Base-by-base conservation (phyloP, 2,329 filamentous ascomycete genomes). In the Mycosphaerella sp. region DNA sequence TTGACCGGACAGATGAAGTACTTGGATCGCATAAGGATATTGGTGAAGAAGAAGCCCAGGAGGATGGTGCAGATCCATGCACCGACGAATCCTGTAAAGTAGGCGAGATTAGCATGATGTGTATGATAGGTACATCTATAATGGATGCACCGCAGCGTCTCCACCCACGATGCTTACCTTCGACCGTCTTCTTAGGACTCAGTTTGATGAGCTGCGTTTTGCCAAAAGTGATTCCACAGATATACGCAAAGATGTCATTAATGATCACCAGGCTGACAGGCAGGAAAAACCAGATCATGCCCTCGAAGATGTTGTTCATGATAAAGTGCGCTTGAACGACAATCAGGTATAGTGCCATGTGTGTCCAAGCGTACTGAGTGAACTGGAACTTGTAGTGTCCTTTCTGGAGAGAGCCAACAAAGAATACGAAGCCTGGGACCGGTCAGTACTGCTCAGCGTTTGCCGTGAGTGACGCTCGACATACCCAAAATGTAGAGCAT, bases 241-340 rank as follows among this genome's bases (percentile, higher is more conserved):
- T 84, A 71, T 98, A 98, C 65, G 93, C 93, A 67, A 95, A 97
- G 61, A 98, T 98, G 70, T 98, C 93, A 72, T 98, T 98, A 60
- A 89, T 96, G 69, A 98, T 95, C 70, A 98, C 93, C 64, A 98
- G 81, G 50, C 89, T 86, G 6, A 89, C 91, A 6, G 93, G 93
- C 43, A 98, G 76, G 80, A 97, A 96, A 79, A 98, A 97, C 93
- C 93, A 98, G 70, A 98, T 95, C 87, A 98, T 90, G 75, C 93
- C 93, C 75, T 98, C 93, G 65, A 98, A 95, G 62, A 98, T 87
- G 73, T 98, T 98, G 80, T 98, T 98, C 89, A 98, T 97, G 75
- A 97, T 89, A 72, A 98, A 98, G 72, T 98, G 93, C 11, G 93
- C 91, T 73, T 98, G 91, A 5, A 95, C 91, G 39, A 97, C 92